Conservation (phyloP, 2,329 filamentous ascomycete species). For the Domatiomyces globalis region DNA sequence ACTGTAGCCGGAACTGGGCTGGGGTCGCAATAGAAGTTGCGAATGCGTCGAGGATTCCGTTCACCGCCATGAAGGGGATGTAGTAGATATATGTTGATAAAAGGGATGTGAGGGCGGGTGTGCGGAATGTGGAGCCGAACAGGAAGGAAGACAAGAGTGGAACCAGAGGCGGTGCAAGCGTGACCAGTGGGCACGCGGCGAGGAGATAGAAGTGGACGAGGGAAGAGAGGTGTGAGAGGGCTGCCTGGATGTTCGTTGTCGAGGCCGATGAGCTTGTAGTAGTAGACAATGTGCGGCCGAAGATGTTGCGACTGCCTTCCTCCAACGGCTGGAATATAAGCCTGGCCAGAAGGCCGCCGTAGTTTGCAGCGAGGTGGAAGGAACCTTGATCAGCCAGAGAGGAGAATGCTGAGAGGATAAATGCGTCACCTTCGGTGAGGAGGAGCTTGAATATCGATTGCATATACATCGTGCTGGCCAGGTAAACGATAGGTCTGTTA, state of each 20-base stretch:
- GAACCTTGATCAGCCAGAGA: slow-evolving; percentile 70
- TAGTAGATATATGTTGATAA: slow-evolving; percentile 79
- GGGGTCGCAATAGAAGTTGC: slow-evolving; percentile 74
- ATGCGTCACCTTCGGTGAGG: slow-evolving; percentile 84
- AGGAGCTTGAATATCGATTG: slow-evolving; percentile 87
- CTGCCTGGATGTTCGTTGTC: slow-evolving; percentile 4
- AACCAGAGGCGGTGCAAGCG: slow-evolving; percentile 61
- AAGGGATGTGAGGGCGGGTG: slow-evolving; percentile 56
- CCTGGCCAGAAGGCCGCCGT: slow-evolving; percentile 74
- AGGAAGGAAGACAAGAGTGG: slow-evolving; percentile 60
- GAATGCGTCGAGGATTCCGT: slow-evolving; percentile 84
- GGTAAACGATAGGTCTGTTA: slow-evolving; percentile 52
- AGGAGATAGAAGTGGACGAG: slow-evolving; percentile 63
- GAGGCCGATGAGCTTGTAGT: not conserved
- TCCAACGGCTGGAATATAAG: slow-evolving; percentile 91
- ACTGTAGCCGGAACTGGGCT: slow-evolving; percentile 60
- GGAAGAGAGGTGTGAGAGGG: slow-evolving; percentile 23
- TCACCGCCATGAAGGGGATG: slow-evolving; percentile 80
- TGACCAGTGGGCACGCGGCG: slow-evolving; percentile 52
- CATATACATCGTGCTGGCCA: slow-evolving; percentile 69
- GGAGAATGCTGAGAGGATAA: slow-evolving; percentile 68
- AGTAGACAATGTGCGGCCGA: slow-evolving; percentile 58
- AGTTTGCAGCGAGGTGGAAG: slow-evolving; percentile 89
- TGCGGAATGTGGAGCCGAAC: slow-evolving; percentile 63
- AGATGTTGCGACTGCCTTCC: slow-evolving; percentile 80